Evolutionary conservation across 2,329 filamentous ascomycete genomes (phyloP).

Genomic region (Aspergillus fumigatiaffinis): DNA sequence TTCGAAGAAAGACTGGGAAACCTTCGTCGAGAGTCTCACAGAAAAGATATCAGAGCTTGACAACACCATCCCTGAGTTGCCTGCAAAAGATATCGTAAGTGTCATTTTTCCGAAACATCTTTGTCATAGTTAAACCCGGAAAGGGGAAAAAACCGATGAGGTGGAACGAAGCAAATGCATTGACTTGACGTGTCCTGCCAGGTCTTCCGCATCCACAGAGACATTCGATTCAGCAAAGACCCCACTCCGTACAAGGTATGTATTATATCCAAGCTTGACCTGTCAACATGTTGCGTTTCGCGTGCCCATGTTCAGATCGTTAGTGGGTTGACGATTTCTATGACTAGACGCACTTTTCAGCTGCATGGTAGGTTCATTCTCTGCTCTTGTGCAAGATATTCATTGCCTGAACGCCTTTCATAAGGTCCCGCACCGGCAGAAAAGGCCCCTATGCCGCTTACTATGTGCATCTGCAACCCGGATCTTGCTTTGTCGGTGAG

Average conservation of each 20-base stretch:
- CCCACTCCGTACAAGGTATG: conserved; percentile 82
- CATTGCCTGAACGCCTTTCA: conserved; percentile 11
- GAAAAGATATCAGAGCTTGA: conserved; percentile 68
- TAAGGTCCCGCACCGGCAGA: conserved; percentile 73
- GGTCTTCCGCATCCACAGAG: conserved; percentile 82
- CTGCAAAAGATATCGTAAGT: conserved; percentile 71
- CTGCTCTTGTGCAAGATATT: conserved; percentile 4
- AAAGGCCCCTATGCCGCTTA: conserved; percentile 87
- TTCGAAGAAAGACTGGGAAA: conserved; percentile 75
- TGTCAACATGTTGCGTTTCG: background rate
- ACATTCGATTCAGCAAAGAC: conserved; percentile 79
- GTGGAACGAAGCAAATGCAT: conserved; percentile 3
- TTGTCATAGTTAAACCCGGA: background rate
- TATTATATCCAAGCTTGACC: conserved; percentile 2
- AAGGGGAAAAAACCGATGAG: background rate
- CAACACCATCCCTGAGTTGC: conserved; percentile 79
- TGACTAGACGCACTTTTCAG: conserved; percentile 70
- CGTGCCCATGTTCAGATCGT: background rate
- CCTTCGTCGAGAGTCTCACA: conserved; percentile 70
- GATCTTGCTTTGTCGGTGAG: conserved; percentile 66
- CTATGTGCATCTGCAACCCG: conserved; percentile 78
- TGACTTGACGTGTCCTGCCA: conserved; percentile 24
- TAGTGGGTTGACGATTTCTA: conserved; percentile 17
- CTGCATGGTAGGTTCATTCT: conserved; percentile 59
- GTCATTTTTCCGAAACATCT: background rate